Base-by-base conservation (phyloP, 2,329 filamentous ascomycete species). In the Apiospora arundinis region DNA sequence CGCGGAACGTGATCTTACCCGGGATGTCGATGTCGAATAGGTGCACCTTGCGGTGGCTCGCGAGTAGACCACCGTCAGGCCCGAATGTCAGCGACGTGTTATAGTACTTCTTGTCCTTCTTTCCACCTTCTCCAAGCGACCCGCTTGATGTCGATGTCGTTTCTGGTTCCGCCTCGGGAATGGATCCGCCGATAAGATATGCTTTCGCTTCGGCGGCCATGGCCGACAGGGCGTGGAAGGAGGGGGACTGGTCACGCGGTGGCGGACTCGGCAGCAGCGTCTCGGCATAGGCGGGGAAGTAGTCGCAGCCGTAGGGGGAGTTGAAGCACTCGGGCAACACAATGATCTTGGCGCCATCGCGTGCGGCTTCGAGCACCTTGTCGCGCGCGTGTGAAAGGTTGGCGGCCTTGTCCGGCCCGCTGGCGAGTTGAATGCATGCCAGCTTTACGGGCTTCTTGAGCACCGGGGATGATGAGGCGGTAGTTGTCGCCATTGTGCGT, bases 271-370 rank as follows among this genome's bases (percentile, higher is more conserved):
- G 94, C 67, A 85, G 83, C n/a, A 98, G 91, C 1, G 90, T 92
- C 83, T 99, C 96, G 75, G 96, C 95, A 82, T 98, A 98, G 73
- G 91, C 89, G 70, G 95, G 92, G 84, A 99, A 99, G 86, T 92
- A 95, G 79, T 94, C 82, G 75, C 91, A 95, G 75, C 96, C 96
- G 83, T 99, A 99, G 11, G 96, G 96, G 56, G 93, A 97, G 86
- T 99, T 99, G 90, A 99, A 99, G 87, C 96, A 99, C 85, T 99
- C 96, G 46, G 96, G 96, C 23, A 99, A 89, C 45, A 98, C 94
- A 75, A 98, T 92, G 72, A 99, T 91, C 71, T 93, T 91, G 72
- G 95, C 94, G 75, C 95, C 95, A 4, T 85, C 85, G 37, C 85
- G 82, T 32, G 94, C 92, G 6, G 96, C 95, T 81, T 94, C 91